Conservation (phyloP, 208 protist species). For the Leishmania turanica region DNA sequence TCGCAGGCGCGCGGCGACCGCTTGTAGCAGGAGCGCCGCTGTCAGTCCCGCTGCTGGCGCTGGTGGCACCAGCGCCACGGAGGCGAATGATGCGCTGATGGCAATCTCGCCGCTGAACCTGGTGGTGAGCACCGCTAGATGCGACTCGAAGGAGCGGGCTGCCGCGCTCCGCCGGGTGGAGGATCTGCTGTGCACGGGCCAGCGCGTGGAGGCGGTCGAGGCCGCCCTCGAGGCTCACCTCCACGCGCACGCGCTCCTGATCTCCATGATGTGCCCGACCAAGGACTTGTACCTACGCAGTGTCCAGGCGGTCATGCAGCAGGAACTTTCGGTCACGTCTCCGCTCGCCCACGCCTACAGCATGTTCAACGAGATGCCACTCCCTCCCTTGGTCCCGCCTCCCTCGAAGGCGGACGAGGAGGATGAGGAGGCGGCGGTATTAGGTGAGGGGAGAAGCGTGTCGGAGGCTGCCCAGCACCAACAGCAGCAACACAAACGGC, state of each 20-base stretch:
- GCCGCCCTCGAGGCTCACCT: constrained; percentile 56
- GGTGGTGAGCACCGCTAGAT: background rate
- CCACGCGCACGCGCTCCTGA: constrained; percentile 78
- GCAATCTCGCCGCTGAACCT: constrained; percentile 21
- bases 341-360: constrained; percentile 83
- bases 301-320: constrained; percentile 58
- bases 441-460: background rate
- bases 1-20: constrained; percentile 8
- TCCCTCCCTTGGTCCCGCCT: constrained; percentile 48
- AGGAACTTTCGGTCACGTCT: constrained; percentile 55
- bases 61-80: background rate
- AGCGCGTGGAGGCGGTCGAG: constrained; percentile 68
- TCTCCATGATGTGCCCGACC: constrained; percentile 87
- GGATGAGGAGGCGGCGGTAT: background rate
- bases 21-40: background rate
- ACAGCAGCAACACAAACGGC: background rate
- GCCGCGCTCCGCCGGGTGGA: constrained; percentile 56
- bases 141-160: constrained; percentile 13
- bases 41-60: background rate
- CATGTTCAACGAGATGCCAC: constrained; percentile 79
- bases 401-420: background rate
- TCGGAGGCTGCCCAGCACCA: constrained; percentile 2
- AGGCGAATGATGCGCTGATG: background rate
- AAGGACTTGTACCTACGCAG: constrained; percentile 71
- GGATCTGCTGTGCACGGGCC: constrained; percentile 53